Conservation (phyloP, 2,329 filamentous ascomycete genomes). For the Ophiostoma sp. region DNA sequence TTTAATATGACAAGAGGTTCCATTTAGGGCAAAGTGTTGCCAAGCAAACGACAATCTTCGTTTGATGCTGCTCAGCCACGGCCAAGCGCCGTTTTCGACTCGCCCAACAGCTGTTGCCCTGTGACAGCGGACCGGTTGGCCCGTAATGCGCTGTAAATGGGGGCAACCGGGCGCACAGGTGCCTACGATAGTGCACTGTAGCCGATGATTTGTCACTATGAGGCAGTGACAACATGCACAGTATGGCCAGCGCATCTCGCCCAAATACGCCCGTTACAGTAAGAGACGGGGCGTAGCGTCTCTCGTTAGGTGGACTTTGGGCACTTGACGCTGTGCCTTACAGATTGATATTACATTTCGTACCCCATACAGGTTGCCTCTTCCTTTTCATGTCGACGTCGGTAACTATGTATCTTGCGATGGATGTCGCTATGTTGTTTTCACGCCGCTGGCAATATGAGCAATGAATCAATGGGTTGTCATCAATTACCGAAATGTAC, state of each 20-base stretch:
- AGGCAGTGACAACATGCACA: not conserved
- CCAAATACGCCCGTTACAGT: not conserved
- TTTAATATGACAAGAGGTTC: not conserved
- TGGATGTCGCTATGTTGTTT: not conserved
- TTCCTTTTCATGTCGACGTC: not conserved
- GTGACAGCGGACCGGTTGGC: not conserved
- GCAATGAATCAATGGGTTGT: not conserved
- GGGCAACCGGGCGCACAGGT: not conserved
- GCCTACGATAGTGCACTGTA: not conserved
- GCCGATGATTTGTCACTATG: slow-evolving; percentile 11
- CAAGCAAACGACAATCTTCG: not conserved
- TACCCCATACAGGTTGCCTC: not conserved
- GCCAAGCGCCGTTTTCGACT: not conserved
- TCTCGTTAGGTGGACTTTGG: not conserved
- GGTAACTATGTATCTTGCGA: not conserved
- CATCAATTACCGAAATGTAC: not conserved
- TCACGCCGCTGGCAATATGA: not conserved
- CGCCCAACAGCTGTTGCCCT: not conserved
- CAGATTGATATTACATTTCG: not conserved
- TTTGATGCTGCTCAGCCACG: slow-evolving; percentile 14
- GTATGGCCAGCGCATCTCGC: not conserved
- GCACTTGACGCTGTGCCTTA: not conserved
- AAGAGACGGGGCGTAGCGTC: not conserved
- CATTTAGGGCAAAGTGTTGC: slow-evolving; percentile 1
- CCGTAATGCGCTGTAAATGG: not conserved